Base-by-base conservation (phyloP, 192 early-diverging fungal genomes). In the Backusella macrospora region DNA sequence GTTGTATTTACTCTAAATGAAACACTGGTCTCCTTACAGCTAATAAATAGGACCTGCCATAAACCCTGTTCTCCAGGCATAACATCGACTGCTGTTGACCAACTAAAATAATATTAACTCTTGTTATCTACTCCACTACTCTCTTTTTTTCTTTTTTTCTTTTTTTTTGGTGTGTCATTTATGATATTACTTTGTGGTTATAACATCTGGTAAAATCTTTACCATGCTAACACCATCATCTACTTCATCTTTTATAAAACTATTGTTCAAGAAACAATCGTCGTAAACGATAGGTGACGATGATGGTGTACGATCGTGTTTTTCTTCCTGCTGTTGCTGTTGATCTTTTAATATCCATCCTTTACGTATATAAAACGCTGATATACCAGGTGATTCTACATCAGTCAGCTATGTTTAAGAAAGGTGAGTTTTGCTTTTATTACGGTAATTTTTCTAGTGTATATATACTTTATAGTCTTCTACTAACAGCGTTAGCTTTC, bases 31-130 rank as follows among this genome's bases (percentile, higher is more conserved):
- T 66, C 47, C 26, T 82, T 80, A 59, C 86, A 88, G 59, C 84
- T 88, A 4, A 88, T 62, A 29, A 88, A 76, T 8, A 79, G 9
- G 23, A 84, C 78, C 44, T 71, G 73, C 86, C 86, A 88, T 66
- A 81, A 69, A 23, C 80, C 78, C 65, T 86, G 52, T 23, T 59
- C 52, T 26, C 52, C 52, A 3, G 52, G 52, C 52, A 59, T 59
- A 59, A 59, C 52, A 21, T 23, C 52, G 26, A 59, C 23, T 12
- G 52, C 26, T 59, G 52, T 13, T 59, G 52, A 26, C 52, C 52
- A 59, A 4, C 52, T 59, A 59, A 21, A 52, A 2, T 52, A 52
- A 21, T 6, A 1, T 18, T 34, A 34, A 34, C 29, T 34, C 2
- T 34, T 0, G 29, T 34, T 34, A 34, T 34, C 2, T 34, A 34